Base-by-base conservation (phyloP, 1,284 basidiomycete species). In the Cutaneotrichosporon sp. region DNA sequence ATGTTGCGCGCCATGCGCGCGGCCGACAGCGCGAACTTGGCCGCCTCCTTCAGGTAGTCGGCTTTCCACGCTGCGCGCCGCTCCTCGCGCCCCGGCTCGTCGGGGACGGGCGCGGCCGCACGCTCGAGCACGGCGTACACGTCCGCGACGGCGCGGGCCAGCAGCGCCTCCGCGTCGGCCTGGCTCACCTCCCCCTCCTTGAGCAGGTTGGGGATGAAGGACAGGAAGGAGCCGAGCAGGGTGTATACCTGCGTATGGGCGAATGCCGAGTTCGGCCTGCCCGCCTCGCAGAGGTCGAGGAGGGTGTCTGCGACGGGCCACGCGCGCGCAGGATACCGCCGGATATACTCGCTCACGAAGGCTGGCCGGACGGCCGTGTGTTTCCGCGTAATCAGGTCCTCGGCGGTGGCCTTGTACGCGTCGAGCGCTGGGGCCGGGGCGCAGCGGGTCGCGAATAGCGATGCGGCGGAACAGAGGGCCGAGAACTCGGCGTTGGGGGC, bases 331-430 rank as follows among this genome's bases (percentile, higher is more conserved):
- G 88, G 84, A 74, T 83, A 82, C 34, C 88, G 83, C 26, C 80
- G 80, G 52, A 88, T 78, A 63, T 88, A 87, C 48, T 91, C 88
- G 50, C 83, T 79, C 73, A 97, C 83, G 77, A 96, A 92, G 33
- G 75, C 75, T 2, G 81, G 75, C 61, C 87, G 86, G 42, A 96
- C 78, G 31, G 81, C 78, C 5, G 88, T 91, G 38, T 83, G 81
- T 75, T 94, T 96, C 54, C 88, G 82, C 9, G 82, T 82, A 52
- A 87, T 77, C 68, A 90, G 96, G 73, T 93, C 89, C 16, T 77
- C 65, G 20, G 94, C 72, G 0, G 90, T 90, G 54, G 77, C 76
- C 38, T 78, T 79, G 70, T 96, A 94, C 8, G 79, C 72, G 42
- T 47, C 42, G 29, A 46, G 35, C 25, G 58, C 39, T 17, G 57